A percentile compares a stretch with the other conserved stretches of the same genome.
Evolutionary conservation across 805 yeast species (phyloP).

Genomic region (Starmerella floris): DNA sequence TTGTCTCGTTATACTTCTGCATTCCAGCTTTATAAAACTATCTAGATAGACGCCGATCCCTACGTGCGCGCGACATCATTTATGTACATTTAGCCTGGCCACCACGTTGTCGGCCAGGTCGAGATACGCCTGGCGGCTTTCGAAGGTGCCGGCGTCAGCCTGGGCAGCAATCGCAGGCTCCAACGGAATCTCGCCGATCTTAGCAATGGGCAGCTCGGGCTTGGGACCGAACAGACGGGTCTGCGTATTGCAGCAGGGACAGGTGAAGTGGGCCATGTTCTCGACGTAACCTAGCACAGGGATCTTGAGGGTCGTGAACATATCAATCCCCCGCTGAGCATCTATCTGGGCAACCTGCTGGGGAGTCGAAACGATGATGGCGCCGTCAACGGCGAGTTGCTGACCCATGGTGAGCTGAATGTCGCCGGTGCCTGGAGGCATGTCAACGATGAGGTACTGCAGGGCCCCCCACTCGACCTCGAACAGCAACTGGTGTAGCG

Average conservation of each 20-base stretch:
- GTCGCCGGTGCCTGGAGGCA: slow-evolving; percentile 92
- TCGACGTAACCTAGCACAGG: slow-evolving; percentile 69
- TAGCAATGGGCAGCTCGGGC: slow-evolving; percentile 42
- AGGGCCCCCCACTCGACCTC: slow-evolving; percentile 58
- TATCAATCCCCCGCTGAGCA: slow-evolving; percentile 64
- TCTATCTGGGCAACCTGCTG: slow-evolving; percentile 75
- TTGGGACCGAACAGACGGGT: slow-evolving; percentile 62
- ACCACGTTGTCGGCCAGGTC: slow-evolving; percentile 12
- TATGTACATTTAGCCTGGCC: no score
- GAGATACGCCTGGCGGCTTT: slow-evolving; percentile 20
- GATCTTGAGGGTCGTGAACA: slow-evolving; percentile 58
- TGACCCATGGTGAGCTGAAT: slow-evolving; percentile 74
- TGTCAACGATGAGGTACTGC: slow-evolving; percentile 60
- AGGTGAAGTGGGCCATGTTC: slow-evolving; percentile 65
- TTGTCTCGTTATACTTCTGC: no score
- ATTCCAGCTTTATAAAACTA: no score
- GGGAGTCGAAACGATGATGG: slow-evolving; percentile 72
- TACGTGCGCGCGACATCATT: no score
- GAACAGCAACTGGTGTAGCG: slow-evolving; percentile 66
- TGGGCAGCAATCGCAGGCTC: slow-evolving; percentile 44
- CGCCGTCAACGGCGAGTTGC: slow-evolving; percentile 61
- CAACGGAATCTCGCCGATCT: slow-evolving; percentile 58
- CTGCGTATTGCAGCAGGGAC: slow-evolving; percentile 65
- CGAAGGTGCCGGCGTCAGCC: slow-evolving; percentile 55
- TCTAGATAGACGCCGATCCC: no score